Base-by-base conservation (phyloP, 2,329 filamentous ascomycete species). In the Blastomyces silverae region DNA sequence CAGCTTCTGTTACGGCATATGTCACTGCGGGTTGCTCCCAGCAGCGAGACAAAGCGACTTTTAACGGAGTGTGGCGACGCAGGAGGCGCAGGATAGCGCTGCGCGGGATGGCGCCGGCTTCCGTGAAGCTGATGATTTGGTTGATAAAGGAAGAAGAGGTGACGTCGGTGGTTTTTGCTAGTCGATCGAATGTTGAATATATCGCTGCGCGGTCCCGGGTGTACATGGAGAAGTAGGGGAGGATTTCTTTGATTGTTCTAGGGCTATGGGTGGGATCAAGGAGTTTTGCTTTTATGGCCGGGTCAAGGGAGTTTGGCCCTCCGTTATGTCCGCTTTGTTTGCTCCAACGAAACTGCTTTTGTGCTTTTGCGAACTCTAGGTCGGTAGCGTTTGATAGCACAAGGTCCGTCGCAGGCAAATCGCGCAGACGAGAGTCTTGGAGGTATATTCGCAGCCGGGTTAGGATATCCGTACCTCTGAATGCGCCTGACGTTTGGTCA, bases 51-150 rank as follows among this genome's bases (percentile, higher is more conserved):
- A 79, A 67, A 22, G 74, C 75, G 10, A 78, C 67, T 57, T 79
- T 76, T 25, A 79, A 69, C 0, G 77, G 74, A 0, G 71, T 77
- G 63, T 79, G 76, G 13, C 70, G 71, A 22, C 72, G 70, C 11
- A 79, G 70, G 7, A 79, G 66, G 37, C 73, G 72, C 6, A 78
- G 55, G 69, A 72, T 69, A 69, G 73, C 63, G 71, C 69, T 61
- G 22, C 63, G 63, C 15, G 42, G 62, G 20, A 62, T 48, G 13
- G 61, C 48, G 7, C 73, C 74, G 2, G 70, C 71, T 65, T 75
- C 69, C 8, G 71, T 75, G 55, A 75, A 67, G 11, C 68, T 67
- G 44, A 78, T 64, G 42, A 71, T 70, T 42, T 74, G 69, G 22
- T 72, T 65, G 22, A 75, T 67, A 53, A 76, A 77, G 4, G 66